These are phyloP conservation scores for Ceratocystis cacaofunesta DNA, from an alignment of 2,329 filamentous ascomycete species.

Conservation along the genomic window DNA sequence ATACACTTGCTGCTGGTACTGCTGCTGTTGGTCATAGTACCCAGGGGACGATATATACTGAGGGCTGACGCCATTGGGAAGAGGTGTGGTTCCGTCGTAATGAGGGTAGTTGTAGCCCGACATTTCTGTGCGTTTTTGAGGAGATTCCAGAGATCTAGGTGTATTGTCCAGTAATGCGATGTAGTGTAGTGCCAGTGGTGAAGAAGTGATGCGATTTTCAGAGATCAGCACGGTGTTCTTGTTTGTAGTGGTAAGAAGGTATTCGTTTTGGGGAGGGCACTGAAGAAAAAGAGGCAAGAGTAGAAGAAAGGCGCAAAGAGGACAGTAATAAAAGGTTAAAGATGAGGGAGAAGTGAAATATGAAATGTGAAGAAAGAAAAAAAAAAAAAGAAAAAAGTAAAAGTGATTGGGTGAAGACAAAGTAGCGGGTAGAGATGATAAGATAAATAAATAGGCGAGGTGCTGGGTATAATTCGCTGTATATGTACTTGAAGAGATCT, in stretches of 20 bases:
- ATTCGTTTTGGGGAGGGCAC: too few species aligned
- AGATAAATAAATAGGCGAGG: background rate
- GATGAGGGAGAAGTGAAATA: background rate
- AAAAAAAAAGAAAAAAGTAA: background rate
- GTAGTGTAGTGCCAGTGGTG: too few species aligned
- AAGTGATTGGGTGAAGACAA: background rate
- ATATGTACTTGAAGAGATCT: background rate
- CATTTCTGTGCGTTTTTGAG: background rate
- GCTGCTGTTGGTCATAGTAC: slow-evolving; percentile 5
- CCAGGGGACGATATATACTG: background rate
- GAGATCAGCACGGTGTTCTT: too few species aligned
- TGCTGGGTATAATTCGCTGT: background rate
- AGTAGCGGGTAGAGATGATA: background rate
- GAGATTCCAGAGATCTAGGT: too few species aligned
- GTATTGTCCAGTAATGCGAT: too few species aligned
- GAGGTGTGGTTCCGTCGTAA: background rate
- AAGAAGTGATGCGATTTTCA: background rate
- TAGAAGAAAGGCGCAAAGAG: too few species aligned
- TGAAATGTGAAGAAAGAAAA: background rate
- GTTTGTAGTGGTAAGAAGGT: too few species aligned
- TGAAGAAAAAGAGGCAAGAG: too few species aligned
- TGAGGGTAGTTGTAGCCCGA: slow-evolving; percentile 6
- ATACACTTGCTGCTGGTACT: slow-evolving; percentile 3
- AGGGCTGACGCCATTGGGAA: background rate
- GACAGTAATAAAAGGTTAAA: too few species aligned